Conservation (phyloP, 306 rosid genomes). For the Datisca glomerata region DNA sequence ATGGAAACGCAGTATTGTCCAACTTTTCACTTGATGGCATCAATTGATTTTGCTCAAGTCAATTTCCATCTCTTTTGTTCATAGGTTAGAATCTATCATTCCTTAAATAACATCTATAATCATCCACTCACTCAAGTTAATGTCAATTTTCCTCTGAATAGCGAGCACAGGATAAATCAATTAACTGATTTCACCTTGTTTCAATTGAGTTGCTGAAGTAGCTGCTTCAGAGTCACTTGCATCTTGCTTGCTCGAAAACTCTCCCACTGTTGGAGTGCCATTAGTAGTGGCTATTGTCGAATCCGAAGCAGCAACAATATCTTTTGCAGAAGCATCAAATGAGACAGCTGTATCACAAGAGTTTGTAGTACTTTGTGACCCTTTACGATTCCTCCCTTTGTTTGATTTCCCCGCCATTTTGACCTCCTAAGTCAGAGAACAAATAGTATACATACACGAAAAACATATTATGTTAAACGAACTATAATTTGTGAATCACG, state of each 20-base stretch:
- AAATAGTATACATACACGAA: conserved; percentile 7
- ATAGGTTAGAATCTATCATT: too few species aligned
- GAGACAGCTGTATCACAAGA: conserved; percentile 20
- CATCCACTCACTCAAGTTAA: too few species aligned
- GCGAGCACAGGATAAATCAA: too few species aligned
- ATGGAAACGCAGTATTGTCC: too few species aligned
- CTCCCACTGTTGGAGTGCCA: conserved; percentile 27
- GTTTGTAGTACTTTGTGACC: conserved; percentile 19
- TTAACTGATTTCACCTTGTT: conserved; percentile 69
- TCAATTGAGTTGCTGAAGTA: conserved; percentile 28
- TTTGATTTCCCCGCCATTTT: conserved; percentile 86
- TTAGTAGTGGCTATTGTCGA: conserved; percentile 21
- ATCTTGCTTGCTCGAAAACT: conserved; percentile 19
- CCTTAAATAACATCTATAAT: too few species aligned
- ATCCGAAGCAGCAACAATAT: conserved; percentile 11
- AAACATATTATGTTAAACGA: neutral
- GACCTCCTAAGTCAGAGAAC: conserved; percentile 16
- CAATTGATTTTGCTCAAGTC: too few species aligned
- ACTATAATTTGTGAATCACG: neutral
- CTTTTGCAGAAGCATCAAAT: conserved; percentile 10
- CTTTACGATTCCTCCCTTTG: conserved; percentile 58
- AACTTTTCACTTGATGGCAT: too few species aligned
- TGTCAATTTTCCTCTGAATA: too few species aligned
- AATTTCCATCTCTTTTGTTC: too few species aligned
- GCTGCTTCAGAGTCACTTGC: conserved; percentile 35